Evolutionary conservation across 306 rosid species (phyloP).

Genomic region (Ammopiptanthus mongolicus): DNA sequence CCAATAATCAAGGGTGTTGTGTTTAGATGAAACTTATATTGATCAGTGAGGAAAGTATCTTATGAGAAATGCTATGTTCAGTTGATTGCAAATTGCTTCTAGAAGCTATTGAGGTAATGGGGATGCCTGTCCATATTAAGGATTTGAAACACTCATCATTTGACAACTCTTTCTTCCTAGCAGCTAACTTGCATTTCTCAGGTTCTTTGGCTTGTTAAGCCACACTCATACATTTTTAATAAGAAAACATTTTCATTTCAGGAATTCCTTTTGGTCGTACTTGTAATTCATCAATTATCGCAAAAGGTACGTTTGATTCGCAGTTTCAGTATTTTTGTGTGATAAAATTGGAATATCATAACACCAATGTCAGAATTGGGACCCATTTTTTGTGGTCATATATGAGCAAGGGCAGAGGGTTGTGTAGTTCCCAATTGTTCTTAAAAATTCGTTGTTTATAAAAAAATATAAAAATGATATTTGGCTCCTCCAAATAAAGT

Average conservation of each 20-base stretch:
- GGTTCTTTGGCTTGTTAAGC: slow-evolving; percentile 39
- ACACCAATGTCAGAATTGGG: slow-evolving; percentile 5
- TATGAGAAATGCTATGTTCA: slow-evolving; percentile 12
- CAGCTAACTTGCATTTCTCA: slow-evolving; percentile 25
- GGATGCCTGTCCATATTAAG: slow-evolving; percentile 22
- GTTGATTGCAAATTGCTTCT: slow-evolving; percentile 18
- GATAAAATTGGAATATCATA: slow-evolving; percentile 19
- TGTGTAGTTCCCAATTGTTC: neutral
- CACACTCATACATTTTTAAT: slow-evolving; percentile 42
- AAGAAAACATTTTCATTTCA: slow-evolving; percentile 67
- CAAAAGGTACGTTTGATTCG: slow-evolving; percentile 75
- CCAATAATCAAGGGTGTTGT: slow-evolving; percentile 4
- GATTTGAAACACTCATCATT: slow-evolving; percentile 9
- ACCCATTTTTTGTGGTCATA: slow-evolving; percentile 6
- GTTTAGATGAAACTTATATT: slow-evolving; percentile 17
- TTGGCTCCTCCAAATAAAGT: neutral
- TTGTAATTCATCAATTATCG: slow-evolving; percentile 65
- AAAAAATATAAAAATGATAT: neutral
- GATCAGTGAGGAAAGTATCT: neutral
- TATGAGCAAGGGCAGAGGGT: neutral
- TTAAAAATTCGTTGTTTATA: neutral
- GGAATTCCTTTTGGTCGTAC: slow-evolving; percentile 84
- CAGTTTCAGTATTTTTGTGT: slow-evolving; percentile 29
- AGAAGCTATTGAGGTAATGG: slow-evolving; percentile 9
- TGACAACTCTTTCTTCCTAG: slow-evolving; percentile 21